Evolutionary conservation across 805 yeast genomes (phyloP), one percentile per base, ranked within the genome.

Genomic region (Lipomyces oligophaga): DNA sequence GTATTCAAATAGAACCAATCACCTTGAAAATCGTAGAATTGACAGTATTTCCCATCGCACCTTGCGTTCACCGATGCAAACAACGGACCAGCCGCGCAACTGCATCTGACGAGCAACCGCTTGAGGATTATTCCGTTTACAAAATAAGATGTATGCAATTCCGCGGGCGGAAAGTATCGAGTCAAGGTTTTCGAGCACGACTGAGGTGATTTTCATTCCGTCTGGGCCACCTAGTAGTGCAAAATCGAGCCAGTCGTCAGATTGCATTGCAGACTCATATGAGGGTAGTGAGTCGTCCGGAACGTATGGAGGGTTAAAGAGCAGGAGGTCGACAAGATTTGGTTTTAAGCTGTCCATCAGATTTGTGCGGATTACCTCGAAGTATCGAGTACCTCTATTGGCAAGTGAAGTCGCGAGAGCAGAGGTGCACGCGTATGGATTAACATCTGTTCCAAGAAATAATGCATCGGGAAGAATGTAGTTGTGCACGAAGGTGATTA

Each of bases 301-400:
- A 1, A 93, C 98, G 62, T 93, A 93, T 0, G 98, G 98, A 0
- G 98, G 98, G 60, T 93, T 93, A 67, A 93, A 93, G 0, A 93
- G 71, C 19, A 93, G 67, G 0, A 90, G 47, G 59, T 93, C 97
- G 1, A 88, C 73, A 3, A 67, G 41, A 1, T 71, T 57, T 0
- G 60, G 60, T 10, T 75, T 63, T 7, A 87, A 52, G 2, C 78
- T 71, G 7, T 73, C 58, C 0, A 83, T 74, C 25, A 88, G 65
- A 58, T 77, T 76, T 62, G 80, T 74, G 49, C 83, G 85, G 1
- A 82, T 45, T 0, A 71, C 54, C 31, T 79, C 85, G 15, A 78
- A 55, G 38, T 58, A 61, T 31, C 50, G 31, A 16, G 58, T 32
- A 4, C 58, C 57, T 31, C 48, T 60, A 36, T 65, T 69, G 15